These are phyloP conservation scores for Parasitella parasitica DNA, from an alignment of 371 early-diverging fungal genomes.

Conservation along the genomic window DNA sequence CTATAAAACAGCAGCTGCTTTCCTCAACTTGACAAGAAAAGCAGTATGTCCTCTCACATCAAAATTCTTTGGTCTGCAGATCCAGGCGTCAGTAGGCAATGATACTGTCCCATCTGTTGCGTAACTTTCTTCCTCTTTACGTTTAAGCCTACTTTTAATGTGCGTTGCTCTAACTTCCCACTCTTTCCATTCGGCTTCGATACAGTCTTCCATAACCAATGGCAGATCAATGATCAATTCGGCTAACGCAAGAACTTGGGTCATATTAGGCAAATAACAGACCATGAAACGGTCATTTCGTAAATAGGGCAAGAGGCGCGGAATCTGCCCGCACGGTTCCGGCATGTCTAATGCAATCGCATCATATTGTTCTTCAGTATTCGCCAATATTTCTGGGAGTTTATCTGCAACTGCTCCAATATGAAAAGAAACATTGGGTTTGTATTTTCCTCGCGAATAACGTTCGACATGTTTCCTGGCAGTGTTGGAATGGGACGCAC, in stretches of 20 bases:
- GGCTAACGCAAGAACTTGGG: conserved; percentile 66
- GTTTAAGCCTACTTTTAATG: conserved; percentile 48
- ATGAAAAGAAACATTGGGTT: conserved; percentile 48
- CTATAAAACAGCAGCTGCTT: conserved; percentile 24
- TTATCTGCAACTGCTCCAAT: conserved; percentile 49
- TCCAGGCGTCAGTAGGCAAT: conserved; percentile 39
- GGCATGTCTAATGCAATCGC: conserved; percentile 75
- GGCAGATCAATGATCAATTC: conserved; percentile 48
- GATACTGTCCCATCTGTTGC: not conserved
- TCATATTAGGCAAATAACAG: conserved; percentile 78
- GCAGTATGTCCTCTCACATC: conserved; percentile 64
- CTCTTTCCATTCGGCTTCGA: conserved; percentile 70
- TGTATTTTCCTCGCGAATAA: conserved; percentile 60
- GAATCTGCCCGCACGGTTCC: conserved; percentile 55
- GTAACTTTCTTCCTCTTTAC: conserved; percentile 8
- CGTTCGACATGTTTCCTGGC: conserved; percentile 56
- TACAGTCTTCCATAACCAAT: conserved; percentile 56
- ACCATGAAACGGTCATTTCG: conserved; percentile 68
- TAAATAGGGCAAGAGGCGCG: conserved; percentile 44
- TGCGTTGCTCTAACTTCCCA: conserved; percentile 70
- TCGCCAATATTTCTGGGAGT: conserved; percentile 9
- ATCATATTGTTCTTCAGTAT: conserved; percentile 48
- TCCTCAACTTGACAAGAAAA: conserved; percentile 62
- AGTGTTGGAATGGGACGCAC: conserved; percentile 47
- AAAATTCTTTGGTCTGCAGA: conserved; percentile 63